Base-by-base conservation (phyloP, 2,329 filamentous ascomycete species). In the Penicillium paneum region DNA sequence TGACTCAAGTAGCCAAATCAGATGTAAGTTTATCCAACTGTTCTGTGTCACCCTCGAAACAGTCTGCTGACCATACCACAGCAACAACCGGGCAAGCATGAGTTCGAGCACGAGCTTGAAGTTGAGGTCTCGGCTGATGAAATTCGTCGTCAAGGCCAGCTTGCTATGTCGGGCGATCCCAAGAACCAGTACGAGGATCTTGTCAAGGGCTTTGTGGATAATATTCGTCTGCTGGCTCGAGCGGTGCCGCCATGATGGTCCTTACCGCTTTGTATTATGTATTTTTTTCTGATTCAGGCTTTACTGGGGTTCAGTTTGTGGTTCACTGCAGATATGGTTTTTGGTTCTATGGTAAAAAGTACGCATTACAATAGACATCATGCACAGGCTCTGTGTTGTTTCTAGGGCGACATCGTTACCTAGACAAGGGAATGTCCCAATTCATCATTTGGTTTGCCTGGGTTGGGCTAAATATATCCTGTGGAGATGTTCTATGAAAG, bases 1-100 rank as follows among this genome's bases (percentile, higher is more conserved):
- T 99, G 47, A 99, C 94, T 0, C 92, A 97, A 71, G 94, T 99
- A 39, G 88, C 85, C 11, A 81, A 70, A 41, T 67, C 73, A 32
- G 77, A 82, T 57, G 75, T 77, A 58, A 68, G 73, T 67, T 49
- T 29, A 31, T 52, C 26, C 36, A 24, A 32, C 31, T 50, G 42
- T 49, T 49, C 36, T 55, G 43, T 56, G 31, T 61, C 43, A 50
- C 47, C 31, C 49, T 28, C 11, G 21, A 50, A 32, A 3, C 44
- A 49, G 45, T 49, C 55, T 57, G 60, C 57, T 63, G 53, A 64
- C 55, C 21, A 26, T 29, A 2, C 13, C n/a, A 8, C 11, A 54
- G 54, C 55, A 72, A 69, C 64, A 64, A 45, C 57, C 64, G 11
- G 56, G 53, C 48, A 74, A 67, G 68, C 69, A 66, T 15, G 70